Percentiles rank a stretch among this genome's conserved stretches.
phyloP scores from a whole-genome alignment of 768 basidiomycete genomes.

The Sarcodon sp. region DNA sequence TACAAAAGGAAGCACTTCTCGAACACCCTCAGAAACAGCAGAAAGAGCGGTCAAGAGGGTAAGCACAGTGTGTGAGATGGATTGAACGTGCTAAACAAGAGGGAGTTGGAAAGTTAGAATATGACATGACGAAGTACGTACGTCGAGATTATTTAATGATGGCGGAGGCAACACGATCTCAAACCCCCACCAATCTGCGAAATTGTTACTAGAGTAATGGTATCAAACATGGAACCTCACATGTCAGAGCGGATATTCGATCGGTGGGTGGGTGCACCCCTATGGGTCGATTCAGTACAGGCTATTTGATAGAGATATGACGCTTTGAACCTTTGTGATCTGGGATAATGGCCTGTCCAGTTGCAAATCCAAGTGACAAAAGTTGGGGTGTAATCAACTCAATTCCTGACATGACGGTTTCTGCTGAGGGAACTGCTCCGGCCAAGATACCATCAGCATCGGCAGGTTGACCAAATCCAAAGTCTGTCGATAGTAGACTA shows the following conservation, averaged over 20 bases:
- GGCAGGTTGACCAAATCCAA: slow-evolving; percentile 69
- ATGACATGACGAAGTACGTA: slow-evolving; percentile 18
- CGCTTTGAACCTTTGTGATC: slow-evolving; percentile 42
- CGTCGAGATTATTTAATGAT: slow-evolving; percentile 45
- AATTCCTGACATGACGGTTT: slow-evolving; percentile 56
- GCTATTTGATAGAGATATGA: neutral
- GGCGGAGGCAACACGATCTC: slow-evolving; percentile 69
- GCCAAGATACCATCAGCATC: slow-evolving; percentile 53
- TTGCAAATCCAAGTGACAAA: slow-evolving; percentile 68
- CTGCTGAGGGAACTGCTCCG: slow-evolving; percentile 66
- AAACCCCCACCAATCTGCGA: slow-evolving; percentile 82
- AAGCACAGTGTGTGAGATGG: slow-evolving; percentile 49
- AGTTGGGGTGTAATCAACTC: slow-evolving; percentile 64
- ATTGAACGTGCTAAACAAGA: slow-evolving; percentile 34
- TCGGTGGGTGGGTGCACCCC: slow-evolving; percentile 64
- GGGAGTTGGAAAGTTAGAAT: neutral
- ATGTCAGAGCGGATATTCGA: slow-evolving; percentile 67
- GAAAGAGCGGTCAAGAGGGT: slow-evolving; percentile 68
- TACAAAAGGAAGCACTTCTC: slow-evolving; percentile 75
- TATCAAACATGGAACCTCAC: slow-evolving; percentile 26
- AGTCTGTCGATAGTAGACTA: slow-evolving; percentile 45
- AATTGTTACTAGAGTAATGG: slow-evolving; percentile 1
- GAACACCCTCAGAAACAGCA: slow-evolving; percentile 57
- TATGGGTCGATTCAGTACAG: slow-evolving; percentile 9
- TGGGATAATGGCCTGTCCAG: slow-evolving; percentile 48